These are phyloP conservation scores for Sarocladiaceae sp. DNA, from an alignment of 2,329 filamentous ascomycete genomes.

Conservation along the genomic window DNA sequence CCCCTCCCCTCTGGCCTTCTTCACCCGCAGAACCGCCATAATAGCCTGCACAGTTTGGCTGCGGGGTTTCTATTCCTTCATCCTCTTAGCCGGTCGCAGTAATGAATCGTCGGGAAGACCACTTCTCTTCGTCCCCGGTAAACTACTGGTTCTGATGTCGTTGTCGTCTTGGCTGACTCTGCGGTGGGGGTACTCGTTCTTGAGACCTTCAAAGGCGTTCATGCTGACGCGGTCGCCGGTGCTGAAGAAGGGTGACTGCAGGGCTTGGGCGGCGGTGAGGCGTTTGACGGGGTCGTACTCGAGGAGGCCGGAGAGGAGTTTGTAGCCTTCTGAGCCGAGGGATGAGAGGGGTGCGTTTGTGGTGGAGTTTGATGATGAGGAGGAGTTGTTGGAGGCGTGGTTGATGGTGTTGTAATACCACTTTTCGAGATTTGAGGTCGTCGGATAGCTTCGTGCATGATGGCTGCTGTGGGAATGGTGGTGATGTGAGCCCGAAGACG, in stretches of 20 bases:
- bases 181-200: slow-evolving; percentile 83
- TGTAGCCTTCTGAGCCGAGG: slow-evolving; percentile 73
- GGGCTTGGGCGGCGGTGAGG: slow-evolving; percentile 78
- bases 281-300: slow-evolving; percentile 92
- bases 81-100: slow-evolving; percentile 56
- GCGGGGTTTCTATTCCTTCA: slow-evolving; percentile 59
- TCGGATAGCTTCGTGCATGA: slow-evolving; percentile 23
- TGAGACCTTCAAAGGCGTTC: slow-evolving; percentile 89
- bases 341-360: slow-evolving; percentile 43
- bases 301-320: slow-evolving; percentile 74
- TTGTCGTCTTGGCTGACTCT: slow-evolving; percentile 93
- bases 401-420: slow-evolving; percentile 74
- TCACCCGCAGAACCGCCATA: too few relatives aligned
- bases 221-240: slow-evolving; percentile 67
- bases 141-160: slow-evolving; percentile 84
- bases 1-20: too few relatives aligned
- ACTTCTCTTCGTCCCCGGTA: slow-evolving; percentile 87
- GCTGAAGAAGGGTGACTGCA: slow-evolving; percentile 88
- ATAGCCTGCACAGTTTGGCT: too few relatives aligned
- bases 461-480: slow-evolving; percentile 29
- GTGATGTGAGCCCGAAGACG: slow-evolving; percentile 45
- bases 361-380: slow-evolving; percentile 19
- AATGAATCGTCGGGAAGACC: slow-evolving; percentile 77
- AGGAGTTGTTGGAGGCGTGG: slow-evolving; percentile 42
- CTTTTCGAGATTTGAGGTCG: slow-evolving; percentile 61